phyloP scores from a whole-genome alignment of 495 filamentous ascomycete genomes.

The Penicillium flavigenum region DNA sequence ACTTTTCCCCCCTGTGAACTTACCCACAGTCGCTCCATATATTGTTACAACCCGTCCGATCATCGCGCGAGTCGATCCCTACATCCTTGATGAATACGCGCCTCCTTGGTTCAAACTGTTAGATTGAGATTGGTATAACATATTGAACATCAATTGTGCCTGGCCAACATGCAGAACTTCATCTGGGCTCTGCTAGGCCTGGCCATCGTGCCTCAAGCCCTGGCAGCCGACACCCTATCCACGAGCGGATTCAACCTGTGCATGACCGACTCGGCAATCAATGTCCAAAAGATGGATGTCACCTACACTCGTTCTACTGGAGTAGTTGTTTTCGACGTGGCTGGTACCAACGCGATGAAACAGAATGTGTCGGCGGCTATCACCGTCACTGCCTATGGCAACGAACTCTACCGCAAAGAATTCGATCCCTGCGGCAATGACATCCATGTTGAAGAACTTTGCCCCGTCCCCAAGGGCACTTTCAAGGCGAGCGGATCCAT shows the following conservation, averaged over 20 bases:
- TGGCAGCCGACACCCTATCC: slow-evolving; percentile 69
- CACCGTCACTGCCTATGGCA: slow-evolving; percentile 82
- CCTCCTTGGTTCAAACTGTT: neutral
- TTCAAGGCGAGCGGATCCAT: slow-evolving; percentile 73
- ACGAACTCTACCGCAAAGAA: slow-evolving; percentile 70
- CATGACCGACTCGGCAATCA: slow-evolving; percentile 61
- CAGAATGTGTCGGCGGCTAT: slow-evolving; percentile 83
- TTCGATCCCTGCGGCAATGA: slow-evolving; percentile 77
- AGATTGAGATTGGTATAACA: neutral
- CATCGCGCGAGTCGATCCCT: slow-evolving; percentile 10
- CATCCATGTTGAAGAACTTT: slow-evolving; percentile 69
- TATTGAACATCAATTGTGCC: neutral
- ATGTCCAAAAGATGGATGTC: slow-evolving; percentile 72
- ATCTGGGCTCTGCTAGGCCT: slow-evolving; percentile 34
- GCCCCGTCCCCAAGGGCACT: slow-evolving; percentile 74
- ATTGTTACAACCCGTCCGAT: slow-evolving; percentile 7
- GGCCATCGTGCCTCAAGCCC: slow-evolving; percentile 42
- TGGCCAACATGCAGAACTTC: slow-evolving; percentile 31
- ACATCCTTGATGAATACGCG: slow-evolving; percentile 6
- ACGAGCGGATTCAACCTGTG: slow-evolving; percentile 81
- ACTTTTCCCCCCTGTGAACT: neutral
- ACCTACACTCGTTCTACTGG: slow-evolving; percentile 72
- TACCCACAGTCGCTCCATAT: slow-evolving; percentile 3
- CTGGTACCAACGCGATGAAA: slow-evolving; percentile 67
- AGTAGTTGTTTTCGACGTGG: slow-evolving; percentile 76